These are phyloP conservation scores for Amauroascus niger DNA, from an alignment of 2,329 filamentous ascomycete genomes.

Conservation along the genomic window DNA sequence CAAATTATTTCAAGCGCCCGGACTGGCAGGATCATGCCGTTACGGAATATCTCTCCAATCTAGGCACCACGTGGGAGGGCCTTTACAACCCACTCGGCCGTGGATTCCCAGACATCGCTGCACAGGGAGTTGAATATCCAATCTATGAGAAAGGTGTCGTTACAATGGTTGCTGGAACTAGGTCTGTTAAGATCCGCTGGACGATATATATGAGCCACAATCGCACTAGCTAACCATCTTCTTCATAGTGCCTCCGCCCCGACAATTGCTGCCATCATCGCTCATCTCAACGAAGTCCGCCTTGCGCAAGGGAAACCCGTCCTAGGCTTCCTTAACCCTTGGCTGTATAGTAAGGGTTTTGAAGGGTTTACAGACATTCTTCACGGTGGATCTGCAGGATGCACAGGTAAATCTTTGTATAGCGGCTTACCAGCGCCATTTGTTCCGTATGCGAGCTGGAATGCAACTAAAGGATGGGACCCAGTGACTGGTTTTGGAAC, in stretches of 20 bases:
- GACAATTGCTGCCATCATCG: conserved; percentile 52
- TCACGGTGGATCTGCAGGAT: conserved; percentile 27
- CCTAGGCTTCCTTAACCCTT: conserved; percentile 54
- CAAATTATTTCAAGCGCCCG: conserved; percentile 41
- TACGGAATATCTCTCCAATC: conserved; percentile 35
- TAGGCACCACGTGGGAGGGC: conserved; percentile 35
- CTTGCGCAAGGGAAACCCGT: conserved; percentile 44
- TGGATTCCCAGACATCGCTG: conserved; percentile 53
- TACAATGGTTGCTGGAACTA: conserved; percentile 40
- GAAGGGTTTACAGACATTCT: conserved; percentile 43
- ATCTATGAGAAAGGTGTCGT: conserved; percentile 33
- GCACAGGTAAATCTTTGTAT: conserved; percentile 6
- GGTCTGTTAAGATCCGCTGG: conserved; percentile 5
- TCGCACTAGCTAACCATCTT: background rate
- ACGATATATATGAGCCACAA: background rate
- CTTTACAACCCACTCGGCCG: conserved; percentile 46
- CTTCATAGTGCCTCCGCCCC: conserved; percentile 47
- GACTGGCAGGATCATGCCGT: conserved; percentile 42
- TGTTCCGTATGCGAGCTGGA: conserved; percentile 42
- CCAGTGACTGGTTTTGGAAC: conserved; percentile 40
- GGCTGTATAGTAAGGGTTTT: conserved; percentile 44
- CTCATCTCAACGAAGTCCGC: conserved; percentile 55
- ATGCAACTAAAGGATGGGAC: conserved; percentile 44
- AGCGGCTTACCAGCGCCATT: conserved; percentile 6
- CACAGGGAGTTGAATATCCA: conserved; percentile 41